Evolutionary conservation across 2,329 filamentous ascomycete species (phyloP), one percentile per base, ranked within the genome.

Genomic region (Apiospora sp.): DNA sequence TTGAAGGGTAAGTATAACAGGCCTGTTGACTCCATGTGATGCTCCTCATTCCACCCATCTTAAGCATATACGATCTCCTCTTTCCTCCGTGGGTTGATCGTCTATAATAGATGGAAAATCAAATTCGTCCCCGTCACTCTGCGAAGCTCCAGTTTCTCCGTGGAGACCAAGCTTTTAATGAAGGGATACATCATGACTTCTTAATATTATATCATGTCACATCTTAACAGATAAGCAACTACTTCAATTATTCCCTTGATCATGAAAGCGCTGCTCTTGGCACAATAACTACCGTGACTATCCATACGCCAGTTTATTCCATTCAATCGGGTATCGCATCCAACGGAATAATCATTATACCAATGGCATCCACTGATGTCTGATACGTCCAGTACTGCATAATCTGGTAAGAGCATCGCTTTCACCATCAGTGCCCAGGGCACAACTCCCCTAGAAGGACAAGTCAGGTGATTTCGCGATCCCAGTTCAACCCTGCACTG

Each of bases 61-160:
- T 44, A 81, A 87, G 86, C 86, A 87, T 88, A 87, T 87, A 79
- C 86, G 85, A 86, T 86, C 84, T 82, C 81, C 82, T 80, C 80
- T 81, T 83, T 86, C 82, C 80, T 81, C 86, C 85, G 79, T 87
- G 86, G 84, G 84, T 84, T 82, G 84, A 84, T 86, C 82, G 86
- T 84, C 86, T 87, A 88, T 85, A 84, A 84, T 81, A 83, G 82
- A 84, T 88, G 86, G 86, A 84, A 88, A 83, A 88, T 84, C 74
- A 76, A 77, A 80, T 74, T 74, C 46, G 12, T 71, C 84, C 86
- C 84, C 82, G 86, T 37, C 85, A 87, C 86, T 88, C 85, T 87
- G 86, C 84, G 82, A 81, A 82, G 79, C 83, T 86, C 81, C 82
- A 85, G 85, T 86, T 87, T 86, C 81, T 85, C 81, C 76, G 76